These are phyloP conservation scores for Nemania abortiva DNA, from an alignment of 2,329 filamentous ascomycete species.

Conservation along the genomic window DNA sequence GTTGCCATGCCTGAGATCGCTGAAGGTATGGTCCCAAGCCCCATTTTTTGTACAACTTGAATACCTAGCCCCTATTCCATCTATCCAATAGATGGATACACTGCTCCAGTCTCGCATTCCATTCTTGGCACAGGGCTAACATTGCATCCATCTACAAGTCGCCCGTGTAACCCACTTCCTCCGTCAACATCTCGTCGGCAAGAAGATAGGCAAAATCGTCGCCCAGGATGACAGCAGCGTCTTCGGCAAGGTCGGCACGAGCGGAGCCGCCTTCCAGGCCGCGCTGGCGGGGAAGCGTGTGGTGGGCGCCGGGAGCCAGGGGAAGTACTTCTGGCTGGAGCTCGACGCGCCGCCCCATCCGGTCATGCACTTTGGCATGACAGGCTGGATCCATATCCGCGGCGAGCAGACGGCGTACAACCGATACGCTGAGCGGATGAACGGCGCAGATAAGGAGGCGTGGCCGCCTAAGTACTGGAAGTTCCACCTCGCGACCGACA, in stretches of 20 bases:
- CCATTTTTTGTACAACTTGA: conserved; percentile 11
- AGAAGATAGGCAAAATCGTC: conserved; percentile 76
- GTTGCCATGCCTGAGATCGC: conserved; percentile 48
- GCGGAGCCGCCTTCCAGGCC: conserved; percentile 77
- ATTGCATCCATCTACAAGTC: conserved; percentile 60
- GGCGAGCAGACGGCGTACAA: conserved; percentile 82
- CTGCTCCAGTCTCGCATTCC: not conserved
- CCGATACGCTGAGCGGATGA: conserved; percentile 82
- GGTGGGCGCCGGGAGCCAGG: conserved; percentile 80
- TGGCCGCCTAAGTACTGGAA: conserved; percentile 96
- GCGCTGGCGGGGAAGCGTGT: conserved; percentile 81
- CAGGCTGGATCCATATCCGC: conserved; percentile 89
- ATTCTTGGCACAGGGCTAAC: conserved; percentile 28
- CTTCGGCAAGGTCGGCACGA: conserved; percentile 91
- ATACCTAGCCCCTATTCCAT: conserved; percentile 1
- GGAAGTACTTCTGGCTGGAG: conserved; percentile 93
- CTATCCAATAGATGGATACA: not conserved
- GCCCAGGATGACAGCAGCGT: conserved; percentile 85
- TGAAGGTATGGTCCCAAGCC: conserved; percentile 42
- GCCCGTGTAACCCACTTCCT: conserved; percentile 89
- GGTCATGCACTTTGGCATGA: conserved; percentile 88
- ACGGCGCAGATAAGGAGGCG: conserved; percentile 67
- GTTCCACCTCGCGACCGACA: conserved; percentile 77
- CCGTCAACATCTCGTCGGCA: conserved; percentile 84
- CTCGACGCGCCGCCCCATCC: conserved; percentile 85